phyloP scores from a whole-genome alignment of 2,329 filamentous ascomycete genomes.

The Pseudogymnoascus sp. region DNA sequence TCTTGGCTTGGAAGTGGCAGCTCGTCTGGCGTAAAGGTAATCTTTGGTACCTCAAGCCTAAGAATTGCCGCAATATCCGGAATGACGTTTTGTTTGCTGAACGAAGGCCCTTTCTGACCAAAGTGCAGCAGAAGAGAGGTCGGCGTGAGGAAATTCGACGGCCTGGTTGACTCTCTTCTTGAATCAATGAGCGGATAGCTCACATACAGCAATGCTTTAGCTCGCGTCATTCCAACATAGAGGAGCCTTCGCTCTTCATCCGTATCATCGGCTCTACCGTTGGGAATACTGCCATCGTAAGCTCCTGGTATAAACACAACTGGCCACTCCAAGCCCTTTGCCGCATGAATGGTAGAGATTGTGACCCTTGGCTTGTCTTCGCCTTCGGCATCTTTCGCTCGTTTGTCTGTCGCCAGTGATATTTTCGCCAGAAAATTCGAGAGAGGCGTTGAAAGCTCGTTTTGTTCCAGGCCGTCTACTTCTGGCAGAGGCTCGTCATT shows the following conservation, averaged over 20 bases:
- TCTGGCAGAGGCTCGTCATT: conserved; percentile 54
- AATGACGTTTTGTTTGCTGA: conserved; percentile 52
- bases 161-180: conserved; percentile 51
- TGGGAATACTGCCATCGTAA: conserved; percentile 85
- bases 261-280: conserved; percentile 69
- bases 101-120: conserved; percentile 59
- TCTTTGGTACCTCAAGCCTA: conserved; percentile 44
- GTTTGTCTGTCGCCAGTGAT: conserved; percentile 72
- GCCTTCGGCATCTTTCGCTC: conserved; percentile 52
- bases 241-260: conserved; percentile 83
- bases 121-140: conserved; percentile 45
- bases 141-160: conserved; percentile 66
- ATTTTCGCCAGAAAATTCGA: conserved; percentile 85
- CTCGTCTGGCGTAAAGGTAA: conserved; percentile 34
- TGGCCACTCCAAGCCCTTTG: conserved; percentile 95
- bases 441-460: conserved; percentile 55
- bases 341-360: conserved; percentile 92
- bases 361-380: conserved; percentile 62
- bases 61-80: conserved; percentile 66
- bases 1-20: conserved; percentile 46
- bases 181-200: conserved; percentile 69
- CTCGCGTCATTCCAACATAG: conserved; percentile 95
- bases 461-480: conserved; percentile 65
- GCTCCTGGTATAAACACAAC: conserved; percentile 87
- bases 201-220: conserved; percentile 77